Evolutionary conservation across 345 rosid species (phyloP).

Genomic region (Microcos paniculata): DNA sequence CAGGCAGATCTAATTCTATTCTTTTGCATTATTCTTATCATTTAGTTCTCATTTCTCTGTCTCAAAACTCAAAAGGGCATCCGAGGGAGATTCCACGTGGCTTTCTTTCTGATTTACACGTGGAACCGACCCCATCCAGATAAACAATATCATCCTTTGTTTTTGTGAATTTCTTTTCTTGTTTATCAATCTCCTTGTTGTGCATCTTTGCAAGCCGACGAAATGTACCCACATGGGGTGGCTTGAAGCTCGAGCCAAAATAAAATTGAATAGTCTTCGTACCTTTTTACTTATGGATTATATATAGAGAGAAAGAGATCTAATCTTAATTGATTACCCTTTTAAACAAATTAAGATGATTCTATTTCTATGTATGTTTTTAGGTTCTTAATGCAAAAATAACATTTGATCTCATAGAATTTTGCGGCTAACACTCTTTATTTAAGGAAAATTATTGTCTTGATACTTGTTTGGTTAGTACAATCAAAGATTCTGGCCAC

Average conservation of each 20-base stretch:
- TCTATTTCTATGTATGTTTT: neutral
- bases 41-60: neutral
- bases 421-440: neutral
- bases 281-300: neutral
- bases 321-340: neutral
- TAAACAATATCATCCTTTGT: neutral
- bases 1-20: neutral
- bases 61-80: neutral
- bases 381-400: neutral
- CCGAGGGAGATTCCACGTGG: neutral
- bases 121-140: neutral
- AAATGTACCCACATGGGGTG: constrained; percentile 27
- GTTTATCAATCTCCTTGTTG: neutral
- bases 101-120: neutral
- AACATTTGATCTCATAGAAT: neutral
- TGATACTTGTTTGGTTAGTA: neutral
- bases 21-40: neutral
- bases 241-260: constrained; percentile 16
- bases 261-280: neutral
- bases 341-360: neutral
- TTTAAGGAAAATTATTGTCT: neutral
- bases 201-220: constrained; percentile 23
- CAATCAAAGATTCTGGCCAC: constrained; percentile 5
- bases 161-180: neutral
- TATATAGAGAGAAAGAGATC: neutral